Conservation (phyloP, 805 yeast species). For the Yarrowia yakushimensis region DNA sequence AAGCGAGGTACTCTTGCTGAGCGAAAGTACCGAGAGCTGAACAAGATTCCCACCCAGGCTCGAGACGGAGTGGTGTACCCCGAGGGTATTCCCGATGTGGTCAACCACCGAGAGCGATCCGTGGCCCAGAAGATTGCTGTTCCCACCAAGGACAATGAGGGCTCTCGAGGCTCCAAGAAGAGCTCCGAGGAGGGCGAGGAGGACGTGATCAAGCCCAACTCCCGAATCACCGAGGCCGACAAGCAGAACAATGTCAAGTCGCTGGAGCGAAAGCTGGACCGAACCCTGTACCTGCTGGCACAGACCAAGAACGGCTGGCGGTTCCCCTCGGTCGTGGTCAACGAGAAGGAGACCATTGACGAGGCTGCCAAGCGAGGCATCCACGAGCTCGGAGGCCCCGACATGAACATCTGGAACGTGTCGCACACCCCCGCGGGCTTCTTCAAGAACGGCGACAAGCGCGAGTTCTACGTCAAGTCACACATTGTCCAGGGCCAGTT, state of each 20-base stretch:
- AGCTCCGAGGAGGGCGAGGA: slow-evolving; percentile 32
- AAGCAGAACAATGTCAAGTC: slow-evolving; percentile 55
- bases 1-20: slow-evolving; percentile 87
- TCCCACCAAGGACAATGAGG: slow-evolving; percentile 53
- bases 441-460: slow-evolving; percentile 43
- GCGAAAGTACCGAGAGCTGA: slow-evolving; percentile 70
- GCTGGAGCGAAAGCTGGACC: slow-evolving; percentile 72
- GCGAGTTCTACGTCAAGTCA: slow-evolving; percentile 77
- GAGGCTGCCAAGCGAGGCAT: slow-evolving; percentile 72
- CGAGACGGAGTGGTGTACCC: slow-evolving; percentile 77
- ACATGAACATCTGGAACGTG: slow-evolving; percentile 85
- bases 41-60: slow-evolving; percentile 67
- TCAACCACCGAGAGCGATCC: slow-evolving; percentile 85
- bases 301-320: slow-evolving; percentile 54
- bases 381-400: slow-evolving; percentile 64
- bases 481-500: slow-evolving; percentile 86
- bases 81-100: slow-evolving; percentile 79
- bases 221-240: slow-evolving; percentile 80
- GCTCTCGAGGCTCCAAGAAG: slow-evolving; percentile 27
- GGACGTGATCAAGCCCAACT: slow-evolving; percentile 56
- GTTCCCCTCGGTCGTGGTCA: slow-evolving; percentile 66
- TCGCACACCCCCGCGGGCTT: slow-evolving; percentile 63
- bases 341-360: slow-evolving; percentile 57
- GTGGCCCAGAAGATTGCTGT: slow-evolving; percentile 71
- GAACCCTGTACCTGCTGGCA: slow-evolving; percentile 74